phyloP scores from a whole-genome alignment of 2,329 filamentous ascomycete species.

The Claviceps africana region DNA sequence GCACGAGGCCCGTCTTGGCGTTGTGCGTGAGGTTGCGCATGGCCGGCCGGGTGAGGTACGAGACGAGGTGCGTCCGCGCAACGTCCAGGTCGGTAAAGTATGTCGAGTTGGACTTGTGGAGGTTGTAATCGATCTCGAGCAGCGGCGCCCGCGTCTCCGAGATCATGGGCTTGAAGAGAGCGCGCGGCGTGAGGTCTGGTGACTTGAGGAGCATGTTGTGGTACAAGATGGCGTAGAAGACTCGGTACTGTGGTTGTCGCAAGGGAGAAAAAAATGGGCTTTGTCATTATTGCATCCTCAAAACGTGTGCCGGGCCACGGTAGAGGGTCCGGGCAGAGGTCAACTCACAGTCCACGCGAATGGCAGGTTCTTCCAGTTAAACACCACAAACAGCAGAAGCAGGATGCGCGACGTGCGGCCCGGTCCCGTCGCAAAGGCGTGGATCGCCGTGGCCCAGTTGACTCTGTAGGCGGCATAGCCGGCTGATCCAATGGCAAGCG shows the following conservation, averaged over 20 bases:
- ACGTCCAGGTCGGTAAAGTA: constrained; percentile 83
- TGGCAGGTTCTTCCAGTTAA: constrained; percentile 63
- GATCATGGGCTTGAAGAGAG: constrained; percentile 60
- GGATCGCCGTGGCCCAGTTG: constrained; percentile 25
- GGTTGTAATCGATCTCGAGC: constrained; percentile 74
- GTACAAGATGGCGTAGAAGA: constrained; percentile 42
- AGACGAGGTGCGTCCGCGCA: constrained; percentile 66
- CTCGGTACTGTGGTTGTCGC: constrained; percentile 31
- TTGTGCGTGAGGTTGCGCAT: constrained; percentile 9
- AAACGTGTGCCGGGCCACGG: neutral
- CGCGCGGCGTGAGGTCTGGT: constrained; percentile 38
- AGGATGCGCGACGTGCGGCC: constrained; percentile 39
- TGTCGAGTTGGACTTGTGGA: constrained; percentile 72
- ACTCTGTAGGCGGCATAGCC: constrained; percentile 34
- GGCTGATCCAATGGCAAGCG: constrained; percentile 25
- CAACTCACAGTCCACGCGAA: constrained; percentile 59
- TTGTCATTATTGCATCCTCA: neutral
- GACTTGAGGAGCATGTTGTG: constrained; percentile 38
- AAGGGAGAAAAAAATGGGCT: neutral
- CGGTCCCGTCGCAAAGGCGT: constrained; percentile 37
- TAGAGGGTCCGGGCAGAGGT: neutral
- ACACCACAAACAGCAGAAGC: constrained; percentile 39
- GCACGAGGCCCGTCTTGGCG: constrained; percentile 25
- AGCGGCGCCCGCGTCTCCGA: constrained; percentile 52
- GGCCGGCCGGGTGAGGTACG: constrained; percentile 45